A percentile compares a stretch with the other conserved stretches of the same genome.
Conservation (phyloP, 495 filamentous ascomycete genomes). For the Letharia lupina region DNA sequence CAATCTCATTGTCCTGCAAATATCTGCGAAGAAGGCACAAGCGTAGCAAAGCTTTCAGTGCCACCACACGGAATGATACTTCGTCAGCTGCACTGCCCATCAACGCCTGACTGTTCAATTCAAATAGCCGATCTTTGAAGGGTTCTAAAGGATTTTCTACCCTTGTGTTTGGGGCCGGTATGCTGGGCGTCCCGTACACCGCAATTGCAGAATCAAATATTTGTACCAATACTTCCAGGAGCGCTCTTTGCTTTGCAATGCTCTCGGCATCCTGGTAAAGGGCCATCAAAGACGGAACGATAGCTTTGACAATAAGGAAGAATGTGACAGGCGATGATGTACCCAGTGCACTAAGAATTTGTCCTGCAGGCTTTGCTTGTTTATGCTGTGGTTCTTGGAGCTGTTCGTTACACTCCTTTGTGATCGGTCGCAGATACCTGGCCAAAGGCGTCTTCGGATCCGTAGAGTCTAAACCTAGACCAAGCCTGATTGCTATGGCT, state of each 20-base stretch:
- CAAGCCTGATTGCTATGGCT: slow-evolving; percentile 50
- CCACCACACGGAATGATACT: slow-evolving; percentile 54
- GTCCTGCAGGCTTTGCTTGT: slow-evolving; percentile 60
- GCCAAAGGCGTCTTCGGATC: slow-evolving; percentile 47
- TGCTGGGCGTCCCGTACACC: slow-evolving; percentile 51
- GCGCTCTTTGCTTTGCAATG: slow-evolving; percentile 57
- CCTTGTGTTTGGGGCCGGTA: slow-evolving; percentile 26
- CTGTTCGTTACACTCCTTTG: slow-evolving; percentile 63
- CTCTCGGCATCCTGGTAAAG: slow-evolving; percentile 57
- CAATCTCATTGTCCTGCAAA: slow-evolving; percentile 56
- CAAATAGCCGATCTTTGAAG: slow-evolving; percentile 54
- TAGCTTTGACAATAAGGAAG: slow-evolving; percentile 45
- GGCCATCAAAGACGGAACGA: slow-evolving; percentile 52
- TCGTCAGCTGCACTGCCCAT: slow-evolving; percentile 56
- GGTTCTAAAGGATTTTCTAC: slow-evolving; percentile 46
- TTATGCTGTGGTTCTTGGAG: slow-evolving; percentile 69
- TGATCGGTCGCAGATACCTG: slow-evolving; percentile 53
- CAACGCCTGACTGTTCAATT: slow-evolving; percentile 52
- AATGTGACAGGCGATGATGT: slow-evolving; percentile 48
- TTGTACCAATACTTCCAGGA: slow-evolving; percentile 54
- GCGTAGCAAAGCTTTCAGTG: slow-evolving; percentile 50
- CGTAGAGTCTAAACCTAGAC: slow-evolving; percentile 41
- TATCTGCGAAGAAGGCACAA: slow-evolving; percentile 48
- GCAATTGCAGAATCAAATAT: slow-evolving; percentile 49
- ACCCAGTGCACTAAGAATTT: slow-evolving; percentile 51